Conservation (phyloP, 2,329 filamentous ascomycete species). For the Claviceps paspali region DNA sequence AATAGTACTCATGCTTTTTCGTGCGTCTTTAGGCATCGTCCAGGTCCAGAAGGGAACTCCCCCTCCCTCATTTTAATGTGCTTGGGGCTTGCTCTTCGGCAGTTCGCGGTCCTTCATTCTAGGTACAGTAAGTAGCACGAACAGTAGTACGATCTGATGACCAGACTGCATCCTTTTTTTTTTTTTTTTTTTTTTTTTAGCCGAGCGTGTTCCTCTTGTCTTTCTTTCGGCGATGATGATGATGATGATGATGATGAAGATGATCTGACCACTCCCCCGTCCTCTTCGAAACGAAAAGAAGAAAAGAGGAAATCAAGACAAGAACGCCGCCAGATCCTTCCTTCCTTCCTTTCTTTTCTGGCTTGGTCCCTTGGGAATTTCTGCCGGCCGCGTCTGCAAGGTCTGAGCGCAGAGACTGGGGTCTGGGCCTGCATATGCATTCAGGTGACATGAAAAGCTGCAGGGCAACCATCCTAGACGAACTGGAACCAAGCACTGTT, state of each 20-base stretch:
- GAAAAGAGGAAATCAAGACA: no score
- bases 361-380: background rate
- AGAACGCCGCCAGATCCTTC: no score
- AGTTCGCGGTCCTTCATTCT: background rate
- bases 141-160: no score
- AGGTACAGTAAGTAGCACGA: no score
- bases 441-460: constrained; percentile 2
- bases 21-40: background rate
- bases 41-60: background rate
- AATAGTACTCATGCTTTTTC: background rate
- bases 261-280: no score
- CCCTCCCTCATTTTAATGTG: background rate
- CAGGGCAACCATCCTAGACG: background rate
- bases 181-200: background rate
- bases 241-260: no score
- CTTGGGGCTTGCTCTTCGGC: background rate
- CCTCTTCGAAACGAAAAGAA: no score
- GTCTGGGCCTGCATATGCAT: constrained; percentile 2
- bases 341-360: no score
- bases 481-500: background rate
- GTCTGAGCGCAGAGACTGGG: constrained; percentile 1
- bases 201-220: no score
- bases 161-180: background rate
- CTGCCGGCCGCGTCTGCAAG: background rate
- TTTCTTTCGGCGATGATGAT: no score